Base-by-base conservation (phyloP, 805 yeast species). In the Teunomyces pallodes region DNA sequence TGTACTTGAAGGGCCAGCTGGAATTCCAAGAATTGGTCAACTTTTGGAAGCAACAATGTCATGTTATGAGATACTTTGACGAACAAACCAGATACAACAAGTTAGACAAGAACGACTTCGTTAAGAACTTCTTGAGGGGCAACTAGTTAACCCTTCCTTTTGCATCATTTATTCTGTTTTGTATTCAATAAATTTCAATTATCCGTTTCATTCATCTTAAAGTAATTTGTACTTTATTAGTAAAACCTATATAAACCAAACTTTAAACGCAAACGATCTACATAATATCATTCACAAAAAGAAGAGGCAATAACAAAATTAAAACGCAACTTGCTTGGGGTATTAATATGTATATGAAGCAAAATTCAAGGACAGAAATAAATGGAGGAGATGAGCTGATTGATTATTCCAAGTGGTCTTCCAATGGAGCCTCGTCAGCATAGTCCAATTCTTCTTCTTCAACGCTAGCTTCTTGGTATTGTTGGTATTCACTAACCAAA, bases 41-140 rank as follows among this genome's bases (percentile, higher is more conserved):
- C 70, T 88, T 88, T 74, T 88, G 96, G 96, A 89, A 88, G 67
- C 96, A 89, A 75, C 83, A 81, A 63, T 81, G 91, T 54, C 95
- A 88, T 67, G 89, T 88, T 40, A 75, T 86, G 83, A 82, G 85
- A 69, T 88, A 84, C 74, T 88, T 88, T 58, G 87, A 84, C 56
- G 83, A 83, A 57, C 84, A 79, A 64, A 78, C 77, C 39, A 74
- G 72, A 30, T 79, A 86, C 55, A 76, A 75, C 54, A 74, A 74
- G 38, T 79, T 81, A 52, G 77, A 75, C 57, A 77, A 80, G 60
- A 79, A 83, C 61, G 76, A 75, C 58, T 88, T 88, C 61, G 81
- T 87, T 45, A 82, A 81, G 69, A 84, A 83, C 66, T 88, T 88
- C 76, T 75, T 85, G 59, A 83, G 82, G 64, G 88, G 88, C 43